Evolutionary conservation across 2,329 filamentous ascomycete species (phyloP), one percentile per base, ranked within the genome.

Genomic region (Ascochyta pisi): DNA sequence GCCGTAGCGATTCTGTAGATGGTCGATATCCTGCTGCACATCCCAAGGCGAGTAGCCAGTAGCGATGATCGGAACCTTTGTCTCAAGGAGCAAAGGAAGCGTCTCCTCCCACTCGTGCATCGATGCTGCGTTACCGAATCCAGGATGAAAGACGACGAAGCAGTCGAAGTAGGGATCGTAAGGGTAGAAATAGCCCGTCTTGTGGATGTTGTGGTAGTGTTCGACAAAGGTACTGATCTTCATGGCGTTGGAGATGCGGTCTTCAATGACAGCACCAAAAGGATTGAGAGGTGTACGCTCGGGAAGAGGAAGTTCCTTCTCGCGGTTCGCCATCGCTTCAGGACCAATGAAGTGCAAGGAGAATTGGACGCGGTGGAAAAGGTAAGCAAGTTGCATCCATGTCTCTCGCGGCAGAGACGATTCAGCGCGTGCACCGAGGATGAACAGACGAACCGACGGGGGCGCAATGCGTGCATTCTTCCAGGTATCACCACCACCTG

Each of bases 141-240:
- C 96, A 0, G 96, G 96, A 71, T 99, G 96, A 83, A 98, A 99
- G 47, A 97, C 84, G 69, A 99, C 88, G 73, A 99, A 96, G 76
- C 91, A 95, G 81, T 99, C 95, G 76, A 99, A 96, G 79, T 99
- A 99, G 0, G 95, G 95, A 73, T 99, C 95, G 73, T 96, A 97
- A 0, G 96, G 95, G 54, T 90, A 87, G 79, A 98, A 99, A 73
- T 93, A 85, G 43, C 92, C 89, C 0, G 94, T 90, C 73, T 92
- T 87, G 79, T 99, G 94, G 66, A 99, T 86, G 2, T 91, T 98
- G 77, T 99, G 94, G 80, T 96, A 99, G 79, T 99, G 97, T 67
- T 99, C 95, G 47, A 98, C 94, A 70, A 93, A 96, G 0, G 96
- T 99, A 75, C 89, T 95, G 70, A 99, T 96, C 81, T 99, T 99